Base-by-base conservation (phyloP, 306 rosid species). In the Cucumis cinereus region DNA sequence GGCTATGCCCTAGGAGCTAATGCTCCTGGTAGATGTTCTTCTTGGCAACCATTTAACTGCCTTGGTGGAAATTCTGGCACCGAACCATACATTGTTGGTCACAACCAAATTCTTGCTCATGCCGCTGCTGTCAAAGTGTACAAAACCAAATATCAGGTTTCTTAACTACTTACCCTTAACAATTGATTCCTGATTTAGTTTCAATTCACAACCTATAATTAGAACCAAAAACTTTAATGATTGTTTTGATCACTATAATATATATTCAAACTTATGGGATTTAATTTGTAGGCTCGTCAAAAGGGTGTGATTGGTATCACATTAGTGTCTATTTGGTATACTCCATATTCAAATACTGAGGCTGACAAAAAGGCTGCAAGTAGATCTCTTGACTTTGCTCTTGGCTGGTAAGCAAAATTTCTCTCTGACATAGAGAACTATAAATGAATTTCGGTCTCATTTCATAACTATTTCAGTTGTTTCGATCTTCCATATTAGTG, bases 251-350 rank as follows among this genome's bases (percentile, higher is more conserved):
- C 54, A 15, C 54, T 43, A 43, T 43, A 1, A 16, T 17, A 13
- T 49, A 13, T 14, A 4, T 15, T 50, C 10, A 16, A 17, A 16
- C 22, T 17, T 17, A 52, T 52, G 56, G 56, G 6, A 17, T 53
- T 53, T 45, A 17, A 50, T 50, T 50, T 55, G 66, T 4, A 90
- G 94, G 78, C 22, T 22, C 56, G 68, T 20, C 88, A 89, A 56
- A 85, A 78, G 14, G 94, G 91, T 40, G 12, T 77, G 35, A 89
- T 89, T 20, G 93, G 91, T 19, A 87, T 87, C 40, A 49, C 86
- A 13, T 82, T 87, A 20, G 60, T n/a, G 14, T n/a, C 60, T 2
- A 63, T 80, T 15, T 88, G 96, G 93, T 72, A 81, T 17, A n/a
- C 86, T 60, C 93, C 93, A 1, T 67, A 38, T 76, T 66, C 88